These are phyloP conservation scores for Leccinum solheimii DNA, from an alignment of 1,284 basidiomycete species.

Conservation along the genomic window DNA sequence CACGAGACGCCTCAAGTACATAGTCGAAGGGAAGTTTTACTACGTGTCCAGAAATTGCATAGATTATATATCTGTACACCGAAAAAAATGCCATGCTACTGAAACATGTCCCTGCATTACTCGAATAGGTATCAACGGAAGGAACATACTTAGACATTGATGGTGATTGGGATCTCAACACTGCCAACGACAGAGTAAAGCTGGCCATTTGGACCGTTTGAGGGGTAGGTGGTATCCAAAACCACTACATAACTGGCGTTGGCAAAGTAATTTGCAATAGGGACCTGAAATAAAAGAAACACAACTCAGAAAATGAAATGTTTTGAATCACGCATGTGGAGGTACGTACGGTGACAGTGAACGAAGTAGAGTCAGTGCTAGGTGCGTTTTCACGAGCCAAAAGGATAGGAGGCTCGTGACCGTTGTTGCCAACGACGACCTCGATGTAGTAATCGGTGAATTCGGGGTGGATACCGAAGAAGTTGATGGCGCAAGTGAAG, in stretches of 20 bases:
- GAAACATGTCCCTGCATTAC: neutral
- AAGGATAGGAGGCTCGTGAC: slow-evolving; percentile 34
- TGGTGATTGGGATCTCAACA: slow-evolving; percentile 16
- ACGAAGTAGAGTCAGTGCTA: neutral
- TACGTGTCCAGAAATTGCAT: too few species aligned
- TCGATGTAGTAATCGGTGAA: slow-evolving; percentile 37
- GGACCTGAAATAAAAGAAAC: slow-evolving; percentile 20
- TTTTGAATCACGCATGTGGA: neutral
- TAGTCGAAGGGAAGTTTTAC: too few species aligned
- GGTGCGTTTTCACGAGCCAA: slow-evolving; percentile 21
- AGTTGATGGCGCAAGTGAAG: slow-evolving; percentile 29
- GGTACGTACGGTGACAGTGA: neutral
- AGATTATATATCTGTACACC: too few species aligned
- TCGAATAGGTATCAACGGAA: neutral
- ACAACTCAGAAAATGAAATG: slow-evolving; percentile 1
- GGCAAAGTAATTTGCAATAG: slow-evolving; percentile 29
- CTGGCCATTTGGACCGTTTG: slow-evolving; percentile 25
- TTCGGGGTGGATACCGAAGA: slow-evolving; percentile 21
- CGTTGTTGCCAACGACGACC: slow-evolving; percentile 33
- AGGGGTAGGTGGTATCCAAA: slow-evolving; percentile 29
- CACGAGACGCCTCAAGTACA: neutral
- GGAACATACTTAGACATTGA: slow-evolving; percentile 15
- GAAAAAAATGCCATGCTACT: too few species aligned
- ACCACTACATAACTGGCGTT: slow-evolving; percentile 1
- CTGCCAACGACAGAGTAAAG: slow-evolving; percentile 31